Conservation (phyloP, 441 rosid genomes). For the Syzygium syzygioides region DNA sequence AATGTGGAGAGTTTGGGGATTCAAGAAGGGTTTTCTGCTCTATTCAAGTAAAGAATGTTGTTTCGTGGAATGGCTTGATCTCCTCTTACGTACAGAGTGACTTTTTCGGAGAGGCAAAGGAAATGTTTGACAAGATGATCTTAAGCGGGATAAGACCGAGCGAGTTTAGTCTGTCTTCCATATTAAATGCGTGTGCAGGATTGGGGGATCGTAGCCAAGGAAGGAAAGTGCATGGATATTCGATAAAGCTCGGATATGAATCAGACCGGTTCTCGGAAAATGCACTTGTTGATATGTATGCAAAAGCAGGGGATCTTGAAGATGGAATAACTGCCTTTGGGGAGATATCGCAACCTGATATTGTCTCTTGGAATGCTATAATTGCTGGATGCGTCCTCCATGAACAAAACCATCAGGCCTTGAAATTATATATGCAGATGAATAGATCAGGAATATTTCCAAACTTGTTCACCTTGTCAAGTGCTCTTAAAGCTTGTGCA, state of each 20-base stretch:
- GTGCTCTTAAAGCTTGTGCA: conserved; percentile 58
- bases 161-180: conserved; percentile 62
- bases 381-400: conserved; percentile 58
- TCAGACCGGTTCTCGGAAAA: conserved; percentile 47
- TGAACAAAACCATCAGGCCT: conserved; percentile 28
- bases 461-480: conserved; percentile 54
- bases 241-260: conserved; percentile 49
- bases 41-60: conserved; percentile 41
- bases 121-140: conserved; percentile 46
- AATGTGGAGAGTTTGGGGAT: conserved; percentile 41
- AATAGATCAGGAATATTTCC: conserved; percentile 33
- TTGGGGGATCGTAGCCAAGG: conserved; percentile 41
- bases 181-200: conserved; percentile 53
- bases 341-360: conserved; percentile 41
- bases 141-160: conserved; percentile 47
- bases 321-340: conserved; percentile 39
- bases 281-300: conserved; percentile 76
- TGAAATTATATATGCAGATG: conserved; percentile 38
- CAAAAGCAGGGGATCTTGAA: conserved; percentile 42
- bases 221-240: conserved; percentile 41
- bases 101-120: conserved; percentile 33
- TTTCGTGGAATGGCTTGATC: conserved; percentile 61
- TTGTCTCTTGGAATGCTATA: conserved; percentile 72
- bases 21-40: conserved; percentile 46
- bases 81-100: conserved; percentile 51